phyloP scores from a whole-genome alignment of 768 basidiomycete species.

The Amanita rubescens region DNA sequence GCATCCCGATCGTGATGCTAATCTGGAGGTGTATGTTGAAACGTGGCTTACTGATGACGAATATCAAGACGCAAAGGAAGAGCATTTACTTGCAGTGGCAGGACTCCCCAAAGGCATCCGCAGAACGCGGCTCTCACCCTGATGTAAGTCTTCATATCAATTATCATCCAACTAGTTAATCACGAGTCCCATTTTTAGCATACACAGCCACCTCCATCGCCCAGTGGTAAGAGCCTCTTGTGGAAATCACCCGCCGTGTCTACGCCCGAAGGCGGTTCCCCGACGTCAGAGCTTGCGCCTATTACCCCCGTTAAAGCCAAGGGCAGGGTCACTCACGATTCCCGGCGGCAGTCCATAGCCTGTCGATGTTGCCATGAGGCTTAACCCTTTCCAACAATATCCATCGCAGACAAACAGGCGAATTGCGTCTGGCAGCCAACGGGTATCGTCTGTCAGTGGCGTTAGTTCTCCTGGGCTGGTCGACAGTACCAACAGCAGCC shows the following conservation, averaged over 20 bases:
- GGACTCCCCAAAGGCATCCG: slow-evolving; percentile 39
- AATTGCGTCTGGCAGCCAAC: slow-evolving; percentile 33
- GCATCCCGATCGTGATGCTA: slow-evolving; percentile 65
- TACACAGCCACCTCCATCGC: slow-evolving; percentile 13
- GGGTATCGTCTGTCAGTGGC: slow-evolving; percentile 30
- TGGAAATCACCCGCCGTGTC: slow-evolving; percentile 51
- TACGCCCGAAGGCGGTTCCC: slow-evolving; percentile 26
- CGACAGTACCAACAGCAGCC: slow-evolving; percentile 50
- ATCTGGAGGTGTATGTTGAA: slow-evolving; percentile 70
- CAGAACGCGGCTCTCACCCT: slow-evolving; percentile 34
- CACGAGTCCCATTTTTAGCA: not conserved
- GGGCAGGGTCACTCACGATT: slow-evolving; percentile 16
- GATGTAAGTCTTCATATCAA: slow-evolving; percentile 22
- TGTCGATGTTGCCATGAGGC: slow-evolving; percentile 33
- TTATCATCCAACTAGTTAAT: not conserved
- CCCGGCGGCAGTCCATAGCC: slow-evolving; percentile 43
- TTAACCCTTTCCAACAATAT: slow-evolving; percentile 41
- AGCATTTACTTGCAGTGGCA: slow-evolving; percentile 61
- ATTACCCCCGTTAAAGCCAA: slow-evolving; percentile 7
- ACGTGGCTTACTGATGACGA: slow-evolving; percentile 74
- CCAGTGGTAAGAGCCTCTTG: slow-evolving; percentile 57
- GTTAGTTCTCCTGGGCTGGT: slow-evolving; percentile 25
- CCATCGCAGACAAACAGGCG: slow-evolving; percentile 22
- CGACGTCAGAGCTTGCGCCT: slow-evolving; percentile 20
- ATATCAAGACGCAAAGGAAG: slow-evolving; percentile 55